Conservation (phyloP, 2,329 filamentous ascomycete genomes). For the Mariannaea elegans region DNA sequence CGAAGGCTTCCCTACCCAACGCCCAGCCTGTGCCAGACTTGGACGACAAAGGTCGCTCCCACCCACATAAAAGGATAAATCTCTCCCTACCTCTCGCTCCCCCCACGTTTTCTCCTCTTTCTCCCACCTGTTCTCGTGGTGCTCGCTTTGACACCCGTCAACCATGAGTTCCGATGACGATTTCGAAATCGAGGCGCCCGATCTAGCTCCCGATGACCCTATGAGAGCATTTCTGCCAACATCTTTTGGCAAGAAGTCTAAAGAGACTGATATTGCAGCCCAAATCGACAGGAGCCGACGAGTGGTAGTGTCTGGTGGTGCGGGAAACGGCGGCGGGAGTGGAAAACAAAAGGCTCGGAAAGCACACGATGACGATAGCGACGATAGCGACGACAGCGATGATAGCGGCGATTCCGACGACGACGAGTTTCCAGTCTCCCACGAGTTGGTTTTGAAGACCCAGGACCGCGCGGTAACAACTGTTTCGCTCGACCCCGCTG, state of each 20-base stretch:
- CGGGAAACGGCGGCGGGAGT: slow-evolving; percentile 22
- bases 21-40: slow-evolving; percentile 32
- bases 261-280: slow-evolving; percentile 75
- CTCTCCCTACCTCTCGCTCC: slow-evolving; percentile 24
- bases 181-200: slow-evolving; percentile 62
- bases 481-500: slow-evolving; percentile 83
- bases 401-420: slow-evolving; percentile 68
- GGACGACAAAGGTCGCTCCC: slow-evolving; percentile 31
- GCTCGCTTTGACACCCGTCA: slow-evolving; percentile 20
- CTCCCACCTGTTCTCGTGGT: slow-evolving; percentile 21
- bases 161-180: slow-evolving; percentile 70
- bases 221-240: slow-evolving; percentile 81
- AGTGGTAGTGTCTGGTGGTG: slow-evolving; percentile 41
- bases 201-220: slow-evolving; percentile 70
- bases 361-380: slow-evolving; percentile 56
- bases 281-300: slow-evolving; percentile 85
- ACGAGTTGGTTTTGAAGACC: slow-evolving; percentile 91
- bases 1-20: slow-evolving; percentile 28
- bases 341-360: slow-evolving; percentile 31
- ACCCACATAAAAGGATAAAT: slow-evolving; percentile 30
- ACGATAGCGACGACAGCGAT: slow-evolving; percentile 57
- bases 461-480: slow-evolving; percentile 89
- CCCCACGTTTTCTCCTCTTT: slow-evolving; percentile 30
- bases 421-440: slow-evolving; percentile 90
- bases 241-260: slow-evolving; percentile 85